Conservation (phyloP, 164 flowering plant genomes). For the Platanus orientalis region DNA sequence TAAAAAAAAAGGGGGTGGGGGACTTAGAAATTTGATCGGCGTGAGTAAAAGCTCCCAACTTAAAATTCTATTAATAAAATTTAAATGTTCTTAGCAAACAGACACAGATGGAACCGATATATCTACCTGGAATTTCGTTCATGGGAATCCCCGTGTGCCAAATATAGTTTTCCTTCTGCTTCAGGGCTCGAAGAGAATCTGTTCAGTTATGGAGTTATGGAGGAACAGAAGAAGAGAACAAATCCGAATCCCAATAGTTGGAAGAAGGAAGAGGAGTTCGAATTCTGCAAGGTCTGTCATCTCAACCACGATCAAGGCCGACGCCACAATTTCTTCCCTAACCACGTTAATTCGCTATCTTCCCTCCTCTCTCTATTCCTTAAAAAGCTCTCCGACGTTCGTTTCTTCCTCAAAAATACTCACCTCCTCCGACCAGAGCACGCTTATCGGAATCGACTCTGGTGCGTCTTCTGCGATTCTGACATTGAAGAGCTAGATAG, state of each 20-base stretch:
- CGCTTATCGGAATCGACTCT: slow-evolving; percentile 52
- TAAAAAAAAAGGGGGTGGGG: too few species aligned
- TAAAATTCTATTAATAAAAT: too few species aligned
- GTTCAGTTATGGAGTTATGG: slow-evolving; percentile 1
- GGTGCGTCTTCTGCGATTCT: slow-evolving; percentile 84
- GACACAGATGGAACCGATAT: too few species aligned
- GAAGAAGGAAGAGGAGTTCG: slow-evolving; percentile 38
- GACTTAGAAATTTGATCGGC: too few species aligned
- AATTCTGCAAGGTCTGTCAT: slow-evolving; percentile 77
- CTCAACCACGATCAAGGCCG: slow-evolving; percentile 69
- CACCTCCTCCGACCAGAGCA: slow-evolving; percentile 40
- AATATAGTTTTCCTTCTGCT: too few species aligned
- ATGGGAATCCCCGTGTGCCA: too few species aligned
- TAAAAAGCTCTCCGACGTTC: slow-evolving; percentile 53
- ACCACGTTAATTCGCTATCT: slow-evolving; percentile 58
- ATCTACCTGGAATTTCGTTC: too few species aligned
- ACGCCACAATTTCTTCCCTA: slow-evolving; percentile 72
- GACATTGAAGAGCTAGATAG: slow-evolving; percentile 51
- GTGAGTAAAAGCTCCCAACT: too few species aligned
- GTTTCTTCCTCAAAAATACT: slow-evolving; percentile 66
- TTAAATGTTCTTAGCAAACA: too few species aligned
- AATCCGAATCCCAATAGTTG: slow-evolving; percentile 14
- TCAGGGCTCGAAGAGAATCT: too few species aligned
- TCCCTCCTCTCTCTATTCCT: slow-evolving; percentile 57
- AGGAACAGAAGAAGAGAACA: slow-evolving; percentile 5